These are phyloP conservation scores for Salinomyces thailandicus DNA, from an alignment of 2,329 filamentous ascomycete species.

Conservation along the genomic window DNA sequence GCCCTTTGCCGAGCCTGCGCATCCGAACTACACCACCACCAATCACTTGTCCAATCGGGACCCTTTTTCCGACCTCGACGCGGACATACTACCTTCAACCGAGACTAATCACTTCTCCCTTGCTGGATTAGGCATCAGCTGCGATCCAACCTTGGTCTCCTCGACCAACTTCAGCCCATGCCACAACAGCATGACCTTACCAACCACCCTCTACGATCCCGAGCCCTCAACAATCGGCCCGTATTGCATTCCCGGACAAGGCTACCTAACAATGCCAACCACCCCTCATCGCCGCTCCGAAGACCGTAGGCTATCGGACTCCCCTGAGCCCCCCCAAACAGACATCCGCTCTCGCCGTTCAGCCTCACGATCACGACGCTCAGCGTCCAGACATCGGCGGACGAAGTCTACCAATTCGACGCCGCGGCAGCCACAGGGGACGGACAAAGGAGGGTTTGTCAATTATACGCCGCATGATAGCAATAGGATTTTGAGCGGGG, in stretches of 20 bases:
- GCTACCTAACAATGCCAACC: conserved; percentile 7
- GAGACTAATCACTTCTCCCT: conserved; percentile 6
- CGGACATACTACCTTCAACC: conserved; percentile 9
- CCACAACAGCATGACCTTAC: conserved; percentile 7
- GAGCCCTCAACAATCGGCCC: not conserved
- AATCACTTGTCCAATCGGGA: conserved; percentile 13
- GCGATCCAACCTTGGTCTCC: conserved; percentile 21
- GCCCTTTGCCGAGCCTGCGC: conserved; percentile 11
- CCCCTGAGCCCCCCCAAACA: conserved; percentile 19
- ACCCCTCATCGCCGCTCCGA: conserved; percentile 14
- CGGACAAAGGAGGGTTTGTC: conserved; percentile 56
- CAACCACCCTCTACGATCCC: conserved; percentile 7
- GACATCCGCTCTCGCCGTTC: conserved; percentile 13
- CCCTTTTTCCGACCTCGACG: conserved; percentile 13
- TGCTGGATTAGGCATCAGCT: conserved; percentile 25
- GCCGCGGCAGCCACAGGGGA: conserved; percentile 22
- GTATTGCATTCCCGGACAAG: conserved; percentile 3
- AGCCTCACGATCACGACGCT: conserved; percentile 11
- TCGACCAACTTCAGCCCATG: conserved; percentile 8
- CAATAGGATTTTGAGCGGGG: conserved; percentile 69
- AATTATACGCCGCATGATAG: conserved; percentile 82
- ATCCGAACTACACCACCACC: conserved; percentile 6
- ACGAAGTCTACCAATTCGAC: conserved; percentile 20
- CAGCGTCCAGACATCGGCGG: conserved; percentile 17
- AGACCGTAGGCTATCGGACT: conserved; percentile 10